Evolutionary conservation across 2,329 filamentous ascomycete genomes (phyloP).

Genomic region (Lasiodiplodia gonubiensis): DNA sequence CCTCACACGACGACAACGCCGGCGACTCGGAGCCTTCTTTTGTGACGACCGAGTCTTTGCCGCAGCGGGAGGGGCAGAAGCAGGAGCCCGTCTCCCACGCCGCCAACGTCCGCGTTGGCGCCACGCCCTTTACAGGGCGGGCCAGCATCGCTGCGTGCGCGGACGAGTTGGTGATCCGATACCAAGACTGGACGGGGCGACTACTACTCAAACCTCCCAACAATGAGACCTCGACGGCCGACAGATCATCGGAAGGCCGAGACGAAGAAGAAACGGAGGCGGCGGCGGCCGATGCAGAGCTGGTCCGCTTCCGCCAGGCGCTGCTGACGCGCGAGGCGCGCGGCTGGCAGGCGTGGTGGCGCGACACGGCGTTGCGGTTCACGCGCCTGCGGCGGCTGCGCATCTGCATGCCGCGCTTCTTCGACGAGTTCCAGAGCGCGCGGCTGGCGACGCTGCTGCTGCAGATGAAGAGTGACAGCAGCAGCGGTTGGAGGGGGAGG

Average conservation of each 20-base stretch:
- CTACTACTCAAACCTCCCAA: neutral
- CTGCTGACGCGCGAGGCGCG: constrained; percentile 9
- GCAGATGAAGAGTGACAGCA: neutral
- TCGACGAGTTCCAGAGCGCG: constrained; percentile 8
- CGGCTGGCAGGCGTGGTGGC: constrained; percentile 27
- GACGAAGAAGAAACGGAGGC: too few species aligned
- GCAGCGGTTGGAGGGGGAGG: neutral
- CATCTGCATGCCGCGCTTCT: constrained; percentile 12
- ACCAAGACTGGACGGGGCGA: constrained; percentile 2
- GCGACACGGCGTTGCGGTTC: constrained; percentile 2
- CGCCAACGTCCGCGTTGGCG: neutral
- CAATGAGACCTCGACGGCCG: too few species aligned
- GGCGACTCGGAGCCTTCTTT: neutral
- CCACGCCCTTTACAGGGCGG: neutral
- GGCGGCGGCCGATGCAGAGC: too few species aligned
- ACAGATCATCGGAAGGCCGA: too few species aligned
- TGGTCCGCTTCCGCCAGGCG: neutral
- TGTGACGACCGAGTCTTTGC: neutral
- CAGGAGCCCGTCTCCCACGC: neutral
- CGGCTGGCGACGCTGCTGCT: constrained; percentile 12
- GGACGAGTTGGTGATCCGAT: constrained; percentile 12
- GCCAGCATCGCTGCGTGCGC: constrained; percentile 4
- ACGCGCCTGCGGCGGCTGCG: constrained; percentile 14
- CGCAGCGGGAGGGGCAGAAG: neutral
- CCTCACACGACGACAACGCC: neutral